Evolutionary conservation across 257 asterid species (phyloP).

Genomic region (Penstemon davidsonii): DNA sequence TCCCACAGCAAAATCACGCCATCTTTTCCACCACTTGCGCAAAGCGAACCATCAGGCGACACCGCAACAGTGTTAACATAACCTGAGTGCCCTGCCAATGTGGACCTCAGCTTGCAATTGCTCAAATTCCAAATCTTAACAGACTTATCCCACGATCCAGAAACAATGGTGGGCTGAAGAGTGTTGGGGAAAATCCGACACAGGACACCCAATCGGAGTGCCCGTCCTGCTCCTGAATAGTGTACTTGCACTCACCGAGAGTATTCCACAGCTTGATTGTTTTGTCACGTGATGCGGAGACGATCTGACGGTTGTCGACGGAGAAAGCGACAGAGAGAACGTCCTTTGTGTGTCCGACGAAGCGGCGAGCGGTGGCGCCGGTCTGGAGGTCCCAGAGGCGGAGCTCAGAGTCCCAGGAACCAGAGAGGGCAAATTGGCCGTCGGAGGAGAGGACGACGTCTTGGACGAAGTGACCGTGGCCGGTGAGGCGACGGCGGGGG

Average conservation of each 20-base stretch:
- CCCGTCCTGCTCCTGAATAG: slow-evolving; percentile 59
- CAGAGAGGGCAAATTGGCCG: slow-evolving; percentile 86
- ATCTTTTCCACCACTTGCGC: slow-evolving; percentile 89
- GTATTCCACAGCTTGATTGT: slow-evolving; percentile 82
- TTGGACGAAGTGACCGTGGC: slow-evolving; percentile 79
- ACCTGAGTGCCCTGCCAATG: slow-evolving; percentile 61
- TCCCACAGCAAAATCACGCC: slow-evolving; percentile 82
- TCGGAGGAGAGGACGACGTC: slow-evolving; percentile 92
- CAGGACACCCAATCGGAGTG: slow-evolving; percentile 81
- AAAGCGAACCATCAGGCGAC: slow-evolving; percentile 78
- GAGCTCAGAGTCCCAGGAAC: slow-evolving; percentile 91
- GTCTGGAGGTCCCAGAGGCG: slow-evolving; percentile 83
- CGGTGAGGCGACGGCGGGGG: slow-evolving; percentile 75
- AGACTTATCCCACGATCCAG: slow-evolving; percentile 73
- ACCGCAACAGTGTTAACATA: slow-evolving; percentile 73
- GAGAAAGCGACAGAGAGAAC: slow-evolving; percentile 83
- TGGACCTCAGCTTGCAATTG: slow-evolving; percentile 61
- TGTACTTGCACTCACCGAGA: slow-evolving; percentile 60
- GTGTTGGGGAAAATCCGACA: slow-evolving; percentile 60
- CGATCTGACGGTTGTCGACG: slow-evolving; percentile 75
- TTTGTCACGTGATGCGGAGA: slow-evolving; percentile 72
- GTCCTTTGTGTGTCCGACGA: slow-evolving; percentile 80
- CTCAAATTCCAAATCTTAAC: slow-evolving; percentile 71
- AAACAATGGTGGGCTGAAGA: slow-evolving; percentile 60
- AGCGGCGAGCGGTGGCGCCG: slow-evolving; percentile 75